These are phyloP conservation scores for Thelonectria blattea DNA, from an alignment of 2,329 filamentous ascomycete species.

Conservation along the genomic window DNA sequence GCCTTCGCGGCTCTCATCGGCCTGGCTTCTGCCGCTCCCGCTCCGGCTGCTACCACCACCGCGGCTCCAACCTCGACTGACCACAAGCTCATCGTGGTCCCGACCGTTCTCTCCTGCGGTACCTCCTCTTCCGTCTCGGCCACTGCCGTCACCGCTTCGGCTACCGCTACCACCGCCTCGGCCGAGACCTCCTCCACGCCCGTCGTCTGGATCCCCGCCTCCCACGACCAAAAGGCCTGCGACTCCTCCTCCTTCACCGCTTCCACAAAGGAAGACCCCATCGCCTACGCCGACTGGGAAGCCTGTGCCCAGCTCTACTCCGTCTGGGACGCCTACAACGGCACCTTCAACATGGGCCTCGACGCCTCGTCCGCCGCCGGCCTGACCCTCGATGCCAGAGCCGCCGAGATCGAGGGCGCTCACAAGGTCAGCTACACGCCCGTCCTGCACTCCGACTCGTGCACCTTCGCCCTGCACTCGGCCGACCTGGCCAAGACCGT, in stretches of 20 bases:
- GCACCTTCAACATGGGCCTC: conserved; percentile 38
- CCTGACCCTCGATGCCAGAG: not conserved
- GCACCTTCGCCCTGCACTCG: conserved; percentile 16
- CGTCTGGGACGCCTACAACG: conserved; percentile 38
- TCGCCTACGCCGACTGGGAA: conserved; percentile 39
- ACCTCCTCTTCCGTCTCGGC: conserved; percentile 11
- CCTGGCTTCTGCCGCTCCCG: conserved; percentile 27
- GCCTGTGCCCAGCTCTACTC: conserved; percentile 42
- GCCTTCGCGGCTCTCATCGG: conserved; percentile 19
- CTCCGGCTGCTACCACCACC: not conserved
- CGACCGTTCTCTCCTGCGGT: conserved; percentile 19
- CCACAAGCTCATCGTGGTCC: conserved; percentile 27
- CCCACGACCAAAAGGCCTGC: conserved; percentile 35
- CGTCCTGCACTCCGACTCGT: conserved; percentile 15
- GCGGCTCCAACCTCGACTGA: conserved; percentile 2
- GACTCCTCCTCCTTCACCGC: conserved; percentile 34
- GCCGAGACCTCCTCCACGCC: conserved; percentile 2
- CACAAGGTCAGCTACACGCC: conserved; percentile 6
- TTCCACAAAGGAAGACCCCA: conserved; percentile 22
- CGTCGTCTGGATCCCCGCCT: conserved; percentile 37
- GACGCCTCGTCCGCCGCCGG: not conserved
- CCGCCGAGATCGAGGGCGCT: not conserved
- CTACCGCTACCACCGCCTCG: conserved; percentile 6
- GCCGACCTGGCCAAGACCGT: conserved; percentile 12
- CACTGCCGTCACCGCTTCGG: conserved; percentile 10